Evolutionary conservation across 495 filamentous ascomycete species (phyloP), one percentile per base, ranked within the genome.

Genomic region (Lasiosphaeris hirsuta): DNA sequence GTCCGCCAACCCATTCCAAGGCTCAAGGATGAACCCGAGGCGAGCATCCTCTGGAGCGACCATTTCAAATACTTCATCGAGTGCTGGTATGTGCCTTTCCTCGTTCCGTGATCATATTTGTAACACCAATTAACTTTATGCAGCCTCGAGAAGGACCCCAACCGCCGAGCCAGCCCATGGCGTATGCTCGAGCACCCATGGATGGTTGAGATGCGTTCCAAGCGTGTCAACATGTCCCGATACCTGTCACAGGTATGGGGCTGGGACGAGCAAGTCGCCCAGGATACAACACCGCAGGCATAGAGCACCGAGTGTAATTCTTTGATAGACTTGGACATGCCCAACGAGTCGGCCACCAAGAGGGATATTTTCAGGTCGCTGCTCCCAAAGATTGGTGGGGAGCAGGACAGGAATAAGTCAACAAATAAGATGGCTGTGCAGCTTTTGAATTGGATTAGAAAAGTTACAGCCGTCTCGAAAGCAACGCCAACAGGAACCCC

Each of bases 21-120:
- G 72, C 77, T 98, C 51, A 97, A 96, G 72, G 95, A 98, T 64
- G 94, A 98, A 73, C 89, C 89, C 14, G 81, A 83, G 40, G 76
- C 81, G 11, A 83, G 81, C 39, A 95, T 97, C 63, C 86, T 82
- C 67, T 97, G 94, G 94, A 94, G 88, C 61, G 88, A 92, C 63
- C 94, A 86, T 61, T 97, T 98, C 74, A 98, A 98, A 68, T 97
- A 96, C 70, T 98, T 97, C 63, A 96, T 98, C 70, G 92, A 96
- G 73, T 96, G 92, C 84, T 97, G 95, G 94, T 97, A 86, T 69
- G 90, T 89, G 54, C 35, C 48, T 40, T 33, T 15, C 54, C 38
- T 40, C n/a, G 38, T 17, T 18, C 8, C 10, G 14, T 33, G 0
- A 53, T 34, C 8, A 2, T 11, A 9, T 45, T 18, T 37, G 7